Percentiles rank a stretch among this genome's conserved stretches.
phyloP scores from a whole-genome alignment of 2,329 filamentous ascomycete genomes.

The Monosporascus ibericus region DNA sequence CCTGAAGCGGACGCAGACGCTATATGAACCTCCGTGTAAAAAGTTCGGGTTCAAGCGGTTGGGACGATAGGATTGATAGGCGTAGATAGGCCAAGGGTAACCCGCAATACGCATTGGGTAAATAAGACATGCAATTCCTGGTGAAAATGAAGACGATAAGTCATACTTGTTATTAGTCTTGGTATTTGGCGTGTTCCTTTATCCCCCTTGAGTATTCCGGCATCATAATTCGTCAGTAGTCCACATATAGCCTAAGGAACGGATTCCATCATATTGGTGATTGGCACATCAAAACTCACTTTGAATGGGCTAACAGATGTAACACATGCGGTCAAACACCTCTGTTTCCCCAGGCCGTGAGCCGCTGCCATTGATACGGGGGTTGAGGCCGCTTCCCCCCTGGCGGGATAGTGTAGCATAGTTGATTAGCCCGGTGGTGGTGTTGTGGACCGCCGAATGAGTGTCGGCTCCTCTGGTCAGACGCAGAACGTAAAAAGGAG shows the following conservation, averaged over 20 bases:
- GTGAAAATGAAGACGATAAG: too few species aligned
- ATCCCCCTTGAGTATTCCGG: neutral
- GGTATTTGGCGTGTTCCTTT: neutral
- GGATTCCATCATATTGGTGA: neutral
- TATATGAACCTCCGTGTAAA: too few species aligned
- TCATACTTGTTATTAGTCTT: constrained; percentile 2
- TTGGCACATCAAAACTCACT: constrained; percentile 44
- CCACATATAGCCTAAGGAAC: neutral
- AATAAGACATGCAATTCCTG: too few species aligned
- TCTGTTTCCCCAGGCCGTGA: constrained; percentile 44
- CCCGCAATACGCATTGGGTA: too few species aligned
- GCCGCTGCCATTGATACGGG: constrained; percentile 46
- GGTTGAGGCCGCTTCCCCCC: constrained; percentile 36
- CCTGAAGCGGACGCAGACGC: too few species aligned
- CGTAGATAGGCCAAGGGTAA: too few species aligned
- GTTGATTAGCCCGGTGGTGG: constrained; percentile 35
- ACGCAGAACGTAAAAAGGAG: constrained; percentile 29
- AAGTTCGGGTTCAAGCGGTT: too few species aligned
- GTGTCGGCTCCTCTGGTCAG: constrained; percentile 43
- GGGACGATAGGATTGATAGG: too few species aligned
- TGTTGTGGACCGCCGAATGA: constrained; percentile 38
- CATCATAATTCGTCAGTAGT: neutral
- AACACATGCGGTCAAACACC: constrained; percentile 11
- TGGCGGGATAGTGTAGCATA: constrained; percentile 31
- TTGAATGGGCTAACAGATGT: constrained; percentile 41